A percentile compares a stretch with the other conserved stretches of the same genome.
phyloP scores from a whole-genome alignment of 129 eudicot species.

The Flaveria robusta region DNA sequence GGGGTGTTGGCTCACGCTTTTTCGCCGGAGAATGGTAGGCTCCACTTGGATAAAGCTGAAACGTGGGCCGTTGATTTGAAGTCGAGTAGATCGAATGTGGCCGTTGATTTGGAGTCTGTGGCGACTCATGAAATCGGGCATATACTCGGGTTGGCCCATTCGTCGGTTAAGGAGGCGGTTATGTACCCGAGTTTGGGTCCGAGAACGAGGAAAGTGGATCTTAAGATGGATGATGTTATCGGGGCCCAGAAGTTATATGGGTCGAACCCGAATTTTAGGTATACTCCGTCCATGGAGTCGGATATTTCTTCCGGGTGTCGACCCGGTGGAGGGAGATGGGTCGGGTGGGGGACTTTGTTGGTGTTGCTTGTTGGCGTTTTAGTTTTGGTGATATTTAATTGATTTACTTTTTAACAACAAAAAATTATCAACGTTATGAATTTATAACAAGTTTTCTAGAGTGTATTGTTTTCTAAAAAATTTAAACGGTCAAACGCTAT shows the following conservation, averaged over 20 bases:
- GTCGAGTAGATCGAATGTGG: slow-evolving; percentile 43
- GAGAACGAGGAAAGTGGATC: slow-evolving; percentile 68
- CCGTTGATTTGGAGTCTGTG: slow-evolving; percentile 88
- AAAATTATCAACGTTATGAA: neutral
- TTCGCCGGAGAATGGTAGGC: slow-evolving; percentile 84
- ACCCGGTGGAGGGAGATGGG: slow-evolving; percentile 17
- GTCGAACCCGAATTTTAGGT: slow-evolving; percentile 78
- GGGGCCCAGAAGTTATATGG: slow-evolving; percentile 84
- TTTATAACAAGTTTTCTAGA: too few relatives aligned
- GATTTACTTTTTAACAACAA: slow-evolving; percentile 9
- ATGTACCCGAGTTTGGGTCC: slow-evolving; percentile 94
- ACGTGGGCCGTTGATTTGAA: slow-evolving; percentile 78
- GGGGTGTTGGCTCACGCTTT: slow-evolving; percentile 87
- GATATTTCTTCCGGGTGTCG: slow-evolving; percentile 48
- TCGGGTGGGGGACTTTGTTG: slow-evolving; percentile 33
- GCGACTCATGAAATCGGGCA: slow-evolving; percentile 97
- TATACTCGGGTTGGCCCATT: slow-evolving; percentile 86
- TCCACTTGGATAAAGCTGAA: slow-evolving; percentile 73
- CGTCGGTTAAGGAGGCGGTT: slow-evolving; percentile 65
- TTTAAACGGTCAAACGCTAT: too few relatives aligned
- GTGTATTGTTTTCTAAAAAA: too few relatives aligned
- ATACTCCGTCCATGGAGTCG: slow-evolving; percentile 53
- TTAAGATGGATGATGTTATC: slow-evolving; percentile 65
- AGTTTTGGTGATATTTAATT: slow-evolving; percentile 3
- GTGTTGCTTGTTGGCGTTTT: slow-evolving; percentile 30